phyloP scores from a whole-genome alignment of 805 yeast genomes.

The Ogataea glucozyma region DNA sequence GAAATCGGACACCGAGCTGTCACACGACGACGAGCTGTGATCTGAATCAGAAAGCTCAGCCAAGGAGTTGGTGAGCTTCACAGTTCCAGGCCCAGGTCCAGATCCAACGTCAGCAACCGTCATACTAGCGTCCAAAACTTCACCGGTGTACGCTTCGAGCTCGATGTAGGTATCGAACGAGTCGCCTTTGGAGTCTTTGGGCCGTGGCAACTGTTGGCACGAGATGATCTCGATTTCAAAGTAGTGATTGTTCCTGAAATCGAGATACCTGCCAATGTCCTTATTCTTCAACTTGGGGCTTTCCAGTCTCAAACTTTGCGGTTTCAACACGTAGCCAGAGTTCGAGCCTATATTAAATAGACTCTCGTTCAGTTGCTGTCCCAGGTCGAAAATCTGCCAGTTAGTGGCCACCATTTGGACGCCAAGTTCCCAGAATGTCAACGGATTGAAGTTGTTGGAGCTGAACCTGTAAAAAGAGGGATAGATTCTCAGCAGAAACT shows the following conservation, averaged over 20 bases:
- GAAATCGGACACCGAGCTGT: not conserved
- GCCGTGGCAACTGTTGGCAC: conserved; percentile 82
- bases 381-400: conserved; percentile 91
- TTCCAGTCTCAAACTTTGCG: conserved; percentile 34
- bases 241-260: conserved; percentile 11
- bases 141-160: conserved; percentile 57
- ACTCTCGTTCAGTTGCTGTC: conserved; percentile 86
- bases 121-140: conserved; percentile 17
- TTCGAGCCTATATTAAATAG: conserved; percentile 62
- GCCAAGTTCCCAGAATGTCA: conserved; percentile 80
- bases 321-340: conserved; percentile 82
- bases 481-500: conserved; percentile 77
- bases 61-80: conserved; percentile 1
- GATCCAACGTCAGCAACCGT: no score
- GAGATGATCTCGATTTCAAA: conserved; percentile 59
- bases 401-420: conserved; percentile 95
- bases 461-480: conserved; percentile 78
- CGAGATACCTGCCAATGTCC: conserved; percentile 24
- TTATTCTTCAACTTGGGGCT: conserved; percentile 22
- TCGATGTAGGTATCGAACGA: conserved; percentile 61
- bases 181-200: conserved; percentile 48
- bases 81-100: conserved; percentile 13
- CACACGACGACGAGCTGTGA: not conserved
- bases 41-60: not conserved
- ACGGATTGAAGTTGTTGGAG: conserved; percentile 81